A percentile compares a stretch with the other conserved stretches of the same genome.
These are phyloP conservation scores for Trichosporon coremiiforme DNA, from an alignment of 1,284 basidiomycete genomes.

Conservation along the genomic window DNA sequence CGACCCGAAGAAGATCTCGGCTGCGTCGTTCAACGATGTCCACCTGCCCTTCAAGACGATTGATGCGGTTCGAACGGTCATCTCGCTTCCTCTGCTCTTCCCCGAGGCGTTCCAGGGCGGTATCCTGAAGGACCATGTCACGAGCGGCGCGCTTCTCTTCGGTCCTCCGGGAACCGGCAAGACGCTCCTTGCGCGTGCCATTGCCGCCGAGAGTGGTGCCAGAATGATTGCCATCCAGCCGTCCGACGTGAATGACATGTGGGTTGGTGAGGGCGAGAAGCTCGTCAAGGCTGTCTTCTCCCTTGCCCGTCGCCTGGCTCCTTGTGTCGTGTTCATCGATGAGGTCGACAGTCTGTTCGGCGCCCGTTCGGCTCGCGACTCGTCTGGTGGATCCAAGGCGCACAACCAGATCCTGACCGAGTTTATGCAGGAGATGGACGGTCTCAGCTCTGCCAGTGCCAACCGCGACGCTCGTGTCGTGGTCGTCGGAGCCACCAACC, in stretches of 20 bases:
- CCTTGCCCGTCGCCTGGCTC: conserved; percentile 80
- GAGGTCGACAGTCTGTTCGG: conserved; percentile 94
- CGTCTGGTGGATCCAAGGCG: conserved; percentile 73
- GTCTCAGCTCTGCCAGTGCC: conserved; percentile 65
- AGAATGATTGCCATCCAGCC: conserved; percentile 73
- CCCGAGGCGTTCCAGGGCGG: conserved; percentile 88
- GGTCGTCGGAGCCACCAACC: conserved; percentile 92
- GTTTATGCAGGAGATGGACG: conserved; percentile 99
- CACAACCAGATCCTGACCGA: conserved; percentile 68
- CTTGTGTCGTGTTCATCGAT: conserved; percentile 93
- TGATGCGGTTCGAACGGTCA: conserved; percentile 84
- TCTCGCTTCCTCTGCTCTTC: conserved; percentile 85
- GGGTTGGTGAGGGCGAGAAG: conserved; percentile 93
- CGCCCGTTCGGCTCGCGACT: conserved; percentile 78
- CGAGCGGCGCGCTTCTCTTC: conserved; percentile 83
- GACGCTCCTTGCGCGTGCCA: conserved; percentile 82
- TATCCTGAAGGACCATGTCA: conserved; percentile 84
- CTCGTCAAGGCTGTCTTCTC: conserved; percentile 88
- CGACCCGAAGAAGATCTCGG: conserved; percentile 64
- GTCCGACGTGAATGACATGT: conserved; percentile 59
- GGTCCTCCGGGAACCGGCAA: conserved; percentile 90
- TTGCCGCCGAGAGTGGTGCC: conserved; percentile 87
- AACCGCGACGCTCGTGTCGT: conserved; percentile 80
- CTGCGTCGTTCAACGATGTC: conserved; percentile 81
- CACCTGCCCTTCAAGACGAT: conserved; percentile 81